Conservation (phyloP, 345 rosid genomes). For the Clarkia xantiana region DNA sequence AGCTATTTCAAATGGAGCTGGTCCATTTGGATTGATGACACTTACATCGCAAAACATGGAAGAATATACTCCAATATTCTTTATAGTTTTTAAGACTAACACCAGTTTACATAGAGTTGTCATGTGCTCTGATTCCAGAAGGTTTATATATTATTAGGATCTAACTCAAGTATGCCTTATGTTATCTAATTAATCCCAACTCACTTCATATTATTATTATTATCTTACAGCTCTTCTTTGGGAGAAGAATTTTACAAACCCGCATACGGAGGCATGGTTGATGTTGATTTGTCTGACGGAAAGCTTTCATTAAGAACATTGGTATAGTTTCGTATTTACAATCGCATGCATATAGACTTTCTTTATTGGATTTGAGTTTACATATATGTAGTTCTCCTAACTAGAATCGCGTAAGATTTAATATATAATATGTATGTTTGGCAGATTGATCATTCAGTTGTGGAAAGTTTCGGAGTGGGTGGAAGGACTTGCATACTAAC, state of each 20-base stretch:
- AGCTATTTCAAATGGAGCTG: conserved; percentile 36
- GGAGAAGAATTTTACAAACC: conserved; percentile 38
- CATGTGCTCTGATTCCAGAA: conserved; percentile 71
- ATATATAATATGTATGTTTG: no score
- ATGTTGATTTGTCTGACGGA: conserved; percentile 41
- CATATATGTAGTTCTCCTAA: no score
- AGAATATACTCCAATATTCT: conserved; percentile 74
- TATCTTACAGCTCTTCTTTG: conserved; percentile 38
- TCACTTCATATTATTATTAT: neutral
- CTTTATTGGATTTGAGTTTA: no score
- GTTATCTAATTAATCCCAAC: no score
- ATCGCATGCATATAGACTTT: no score
- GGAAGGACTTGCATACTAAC: conserved; percentile 63
- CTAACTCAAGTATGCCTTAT: neutral
- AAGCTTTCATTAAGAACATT: conserved; percentile 56
- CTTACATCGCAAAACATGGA: conserved; percentile 46
- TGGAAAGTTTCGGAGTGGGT: conserved; percentile 62
- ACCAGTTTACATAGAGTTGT: conserved; percentile 32
- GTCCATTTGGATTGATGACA: conserved; percentile 76
- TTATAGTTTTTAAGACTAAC: conserved; percentile 43
- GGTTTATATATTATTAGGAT: conserved; percentile 17
- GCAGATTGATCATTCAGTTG: conserved; percentile 64
- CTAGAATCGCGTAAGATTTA: no score
- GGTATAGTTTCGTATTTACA: conserved; percentile 17
- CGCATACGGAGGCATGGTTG: conserved; percentile 57